Conservation (phyloP, 805 yeast genomes). For the Wickerhamomyces subpelliculosus region DNA sequence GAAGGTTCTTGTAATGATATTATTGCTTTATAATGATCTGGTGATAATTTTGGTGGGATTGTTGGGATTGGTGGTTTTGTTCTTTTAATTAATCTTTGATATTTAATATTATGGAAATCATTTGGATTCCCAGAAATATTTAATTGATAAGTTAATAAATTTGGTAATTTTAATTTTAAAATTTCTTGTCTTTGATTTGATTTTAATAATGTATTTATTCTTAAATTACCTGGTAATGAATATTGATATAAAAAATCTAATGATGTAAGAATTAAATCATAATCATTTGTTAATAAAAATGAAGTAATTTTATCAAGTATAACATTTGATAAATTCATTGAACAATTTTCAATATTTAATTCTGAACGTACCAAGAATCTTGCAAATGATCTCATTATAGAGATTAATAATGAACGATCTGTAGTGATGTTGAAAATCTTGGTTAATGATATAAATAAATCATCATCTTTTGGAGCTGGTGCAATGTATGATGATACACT, state of each 20-base stretch:
- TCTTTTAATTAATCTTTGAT: constrained; percentile 41
- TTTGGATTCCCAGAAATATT: constrained; percentile 27
- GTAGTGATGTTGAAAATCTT: constrained; percentile 41
- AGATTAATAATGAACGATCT: constrained; percentile 66
- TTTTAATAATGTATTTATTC: constrained; percentile 46
- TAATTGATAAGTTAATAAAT: constrained; percentile 46
- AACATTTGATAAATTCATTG: constrained; percentile 37
- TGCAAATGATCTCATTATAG: constrained; percentile 69
- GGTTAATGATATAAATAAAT: constrained; percentile 51
- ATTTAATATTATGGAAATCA: constrained; percentile 16
- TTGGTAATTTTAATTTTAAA: constrained; percentile 54
- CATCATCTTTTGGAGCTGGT: constrained; percentile 66
- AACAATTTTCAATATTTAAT: constrained; percentile 39
- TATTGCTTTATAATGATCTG: constrained; percentile 50
- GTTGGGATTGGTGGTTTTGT: constrained; percentile 60
- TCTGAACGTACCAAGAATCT: constrained; percentile 65
- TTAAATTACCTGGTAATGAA: constrained; percentile 52
- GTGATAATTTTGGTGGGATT: constrained; percentile 54
- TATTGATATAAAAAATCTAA: constrained; percentile 82
- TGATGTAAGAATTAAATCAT: constrained; percentile 63
- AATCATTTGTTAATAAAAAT: constrained; percentile 55
- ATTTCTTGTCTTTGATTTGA: constrained; percentile 43
- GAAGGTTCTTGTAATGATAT: constrained; percentile 72
- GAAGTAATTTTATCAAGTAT: constrained; percentile 50
- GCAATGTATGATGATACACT: constrained; percentile 76